phyloP scores from a whole-genome alignment of 2,329 filamentous ascomycete species.

The Verticillium tricorpus region DNA sequence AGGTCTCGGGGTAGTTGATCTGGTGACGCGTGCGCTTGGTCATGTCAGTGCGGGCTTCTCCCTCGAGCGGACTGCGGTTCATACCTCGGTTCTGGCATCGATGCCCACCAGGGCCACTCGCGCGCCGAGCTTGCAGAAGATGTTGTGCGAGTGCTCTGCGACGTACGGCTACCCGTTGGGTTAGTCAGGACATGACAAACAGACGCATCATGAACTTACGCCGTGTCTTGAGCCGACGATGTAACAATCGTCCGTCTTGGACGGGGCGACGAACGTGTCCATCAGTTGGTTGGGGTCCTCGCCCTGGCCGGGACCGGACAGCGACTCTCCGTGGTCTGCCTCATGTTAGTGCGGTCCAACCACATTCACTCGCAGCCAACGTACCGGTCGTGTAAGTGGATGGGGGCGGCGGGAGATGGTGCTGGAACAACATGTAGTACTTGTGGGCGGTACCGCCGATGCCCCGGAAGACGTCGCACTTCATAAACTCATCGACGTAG shows the following conservation, averaged over 20 bases:
- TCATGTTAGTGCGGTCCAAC: conserved; percentile 23
- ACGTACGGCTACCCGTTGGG: conserved; percentile 76
- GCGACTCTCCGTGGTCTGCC: conserved; percentile 39
- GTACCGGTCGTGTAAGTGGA: conserved; percentile 80
- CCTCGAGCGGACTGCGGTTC: conserved; percentile 2
- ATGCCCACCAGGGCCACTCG: conserved; percentile 82
- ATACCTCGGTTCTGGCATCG: conserved; percentile 84
- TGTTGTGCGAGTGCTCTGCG: conserved; percentile 76
- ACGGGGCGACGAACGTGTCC: conserved; percentile 64
- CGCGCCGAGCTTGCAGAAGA: conserved; percentile 80
- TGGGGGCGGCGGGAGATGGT: conserved; percentile 79
- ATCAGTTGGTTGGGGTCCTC: conserved; percentile 69
- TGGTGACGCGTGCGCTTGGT: conserved; percentile 78
- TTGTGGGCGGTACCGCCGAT: conserved; percentile 92
- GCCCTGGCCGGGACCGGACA: conserved; percentile 30
- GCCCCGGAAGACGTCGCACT: conserved; percentile 83
- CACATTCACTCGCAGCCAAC: conserved; percentile 17
- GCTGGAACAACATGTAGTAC: conserved; percentile 97
- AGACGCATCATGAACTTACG: conserved; percentile 45
- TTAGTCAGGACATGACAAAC: neutral
- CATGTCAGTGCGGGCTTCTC: neutral
- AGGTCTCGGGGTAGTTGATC: conserved; percentile 91
- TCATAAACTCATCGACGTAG: conserved; percentile 92
- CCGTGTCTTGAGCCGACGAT: conserved; percentile 74
- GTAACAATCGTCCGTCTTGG: conserved; percentile 62